phyloP scores from a whole-genome alignment of 169 alveolate species.

The Cryptosporidium parvum region DNA sequence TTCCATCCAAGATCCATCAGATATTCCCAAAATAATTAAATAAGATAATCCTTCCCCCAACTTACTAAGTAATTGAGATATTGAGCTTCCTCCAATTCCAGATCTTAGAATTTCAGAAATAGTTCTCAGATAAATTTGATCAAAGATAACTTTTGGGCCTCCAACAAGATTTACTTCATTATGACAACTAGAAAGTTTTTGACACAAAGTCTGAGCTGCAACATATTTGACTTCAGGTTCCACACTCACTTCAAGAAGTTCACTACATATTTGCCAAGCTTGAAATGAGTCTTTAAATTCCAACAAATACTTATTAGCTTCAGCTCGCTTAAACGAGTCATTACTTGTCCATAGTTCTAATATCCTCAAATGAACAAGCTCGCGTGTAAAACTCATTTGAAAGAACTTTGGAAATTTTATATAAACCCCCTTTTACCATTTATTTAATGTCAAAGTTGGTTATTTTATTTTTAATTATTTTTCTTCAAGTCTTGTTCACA shows the following conservation, averaged over 20 bases:
- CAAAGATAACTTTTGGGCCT: conserved; percentile 42
- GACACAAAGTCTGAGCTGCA: conserved; percentile 73
- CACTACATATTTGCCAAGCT: conserved; percentile 67
- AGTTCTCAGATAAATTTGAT: conserved; percentile 11
- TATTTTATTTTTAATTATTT: background rate
- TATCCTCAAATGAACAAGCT: conserved; percentile 27
- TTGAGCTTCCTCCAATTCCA: background rate
- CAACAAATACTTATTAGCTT: conserved; percentile 61
- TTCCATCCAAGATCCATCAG: conserved; percentile 57
- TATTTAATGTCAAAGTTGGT: background rate
- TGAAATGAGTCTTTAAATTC: conserved; percentile 52
- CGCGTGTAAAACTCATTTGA: conserved; percentile 46
- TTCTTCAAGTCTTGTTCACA: background rate
- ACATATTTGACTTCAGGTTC: conserved; percentile 69
- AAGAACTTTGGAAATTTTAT: background rate
- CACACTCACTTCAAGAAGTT: conserved; percentile 21
- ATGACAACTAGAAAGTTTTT: conserved; percentile 25
- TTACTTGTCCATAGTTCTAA: conserved; percentile 58
- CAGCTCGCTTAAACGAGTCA: conserved; percentile 56
- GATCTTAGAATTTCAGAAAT: background rate
- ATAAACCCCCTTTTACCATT: background rate
- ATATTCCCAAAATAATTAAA: conserved; percentile 22
- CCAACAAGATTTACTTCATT: conserved; percentile 28
- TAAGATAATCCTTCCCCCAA: conserved; percentile 59
- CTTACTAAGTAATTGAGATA: conserved; percentile 40